These are phyloP conservation scores for Zymoseptoria pseudotritici DNA, from an alignment of 2,329 filamentous ascomycete species.

Conservation along the genomic window DNA sequence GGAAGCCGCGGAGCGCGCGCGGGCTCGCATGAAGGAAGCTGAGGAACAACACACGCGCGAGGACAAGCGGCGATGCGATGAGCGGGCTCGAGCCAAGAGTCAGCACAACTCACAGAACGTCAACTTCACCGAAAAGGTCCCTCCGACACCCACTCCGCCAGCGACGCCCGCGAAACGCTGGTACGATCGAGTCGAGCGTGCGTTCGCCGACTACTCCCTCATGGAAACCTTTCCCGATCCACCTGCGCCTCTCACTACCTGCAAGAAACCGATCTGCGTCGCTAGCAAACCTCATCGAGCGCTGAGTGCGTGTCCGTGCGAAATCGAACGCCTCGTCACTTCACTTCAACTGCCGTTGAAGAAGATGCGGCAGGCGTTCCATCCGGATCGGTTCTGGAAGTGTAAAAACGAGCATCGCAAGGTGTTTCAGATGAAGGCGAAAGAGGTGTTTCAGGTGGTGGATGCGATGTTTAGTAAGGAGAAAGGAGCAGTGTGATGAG, in stretches of 20 bases:
- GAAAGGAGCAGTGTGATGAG: background rate
- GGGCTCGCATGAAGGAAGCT: background rate
- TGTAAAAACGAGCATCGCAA: slow-evolving; percentile 3
- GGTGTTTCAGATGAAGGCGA: slow-evolving; percentile 8
- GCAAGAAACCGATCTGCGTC: slow-evolving; percentile 1
- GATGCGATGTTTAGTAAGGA: slow-evolving; percentile 4
- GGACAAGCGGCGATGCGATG: background rate
- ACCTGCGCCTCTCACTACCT: background rate
- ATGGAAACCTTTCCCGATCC: slow-evolving; percentile 5
- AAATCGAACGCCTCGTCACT: slow-evolving; percentile 1
- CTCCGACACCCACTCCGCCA: background rate
- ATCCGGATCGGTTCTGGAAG: slow-evolving; percentile 11
- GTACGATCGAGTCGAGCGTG: slow-evolving; percentile 3
- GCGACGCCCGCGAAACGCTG: background rate
- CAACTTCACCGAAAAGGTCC: background rate
- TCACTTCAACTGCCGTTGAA: background rate
- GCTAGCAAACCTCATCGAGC: background rate
- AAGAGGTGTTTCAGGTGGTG: slow-evolving; percentile 6
- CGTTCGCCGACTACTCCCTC: slow-evolving; percentile 4
- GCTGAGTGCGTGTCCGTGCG: slow-evolving; percentile 4
- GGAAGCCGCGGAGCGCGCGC: background rate
- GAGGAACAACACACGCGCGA: background rate
- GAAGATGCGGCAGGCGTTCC: slow-evolving; percentile 4
- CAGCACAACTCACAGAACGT: background rate
- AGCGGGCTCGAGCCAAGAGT: background rate